Evolutionary conservation across 345 rosid genomes (phyloP), one percentile per base, ranked within the genome.

Genomic region (Litchi chinensis): DNA sequence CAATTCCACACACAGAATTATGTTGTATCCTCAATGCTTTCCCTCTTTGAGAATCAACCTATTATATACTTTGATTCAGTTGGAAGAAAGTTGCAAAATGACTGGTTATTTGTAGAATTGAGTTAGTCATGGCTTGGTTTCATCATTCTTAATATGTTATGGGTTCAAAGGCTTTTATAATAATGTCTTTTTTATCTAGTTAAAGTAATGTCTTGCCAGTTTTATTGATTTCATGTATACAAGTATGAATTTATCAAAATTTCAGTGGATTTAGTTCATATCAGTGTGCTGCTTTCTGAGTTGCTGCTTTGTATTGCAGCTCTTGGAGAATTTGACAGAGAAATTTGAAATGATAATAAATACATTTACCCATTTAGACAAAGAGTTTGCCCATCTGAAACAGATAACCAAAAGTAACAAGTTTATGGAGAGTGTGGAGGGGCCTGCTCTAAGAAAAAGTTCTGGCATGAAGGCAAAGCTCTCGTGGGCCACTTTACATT

Each of bases 401-500:
- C 95, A 90, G 86, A 79, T 88, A 78, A 89, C 98, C 43, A 91
- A 93, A 84, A 85, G 95, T 65, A 85, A 79, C 91, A 94, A 92
- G 84, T 84, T 86, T 72, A 73, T 90, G 79, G 91, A 87, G 77
- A 87, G 87, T 80, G 82, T 93, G 66, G 85, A 86, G 78, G 85
- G 68, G 65, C 78, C 83, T n/a, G 75, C 63, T 40, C 65, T 80
- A 68, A 88, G 83, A 81, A 84, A 84, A 79, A 91, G 88, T 79
- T 82, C 85, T 54, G 76, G 76, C 77, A 77, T 76, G 87, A 83
- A 93, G 77, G 89, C 87, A 71, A 91, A 91, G 83, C 89, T 89
- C 28, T 82, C 93, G 26, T 96, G 99, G 99, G 89, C 92, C 73
- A 93, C 91, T 44, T 84, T 94, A 81, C 99, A 96, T 83, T 96